These are phyloP conservation scores for Aspergillus transmontanensis DNA, from an alignment of 2,329 filamentous ascomycete genomes.

Conservation along the genomic window DNA sequence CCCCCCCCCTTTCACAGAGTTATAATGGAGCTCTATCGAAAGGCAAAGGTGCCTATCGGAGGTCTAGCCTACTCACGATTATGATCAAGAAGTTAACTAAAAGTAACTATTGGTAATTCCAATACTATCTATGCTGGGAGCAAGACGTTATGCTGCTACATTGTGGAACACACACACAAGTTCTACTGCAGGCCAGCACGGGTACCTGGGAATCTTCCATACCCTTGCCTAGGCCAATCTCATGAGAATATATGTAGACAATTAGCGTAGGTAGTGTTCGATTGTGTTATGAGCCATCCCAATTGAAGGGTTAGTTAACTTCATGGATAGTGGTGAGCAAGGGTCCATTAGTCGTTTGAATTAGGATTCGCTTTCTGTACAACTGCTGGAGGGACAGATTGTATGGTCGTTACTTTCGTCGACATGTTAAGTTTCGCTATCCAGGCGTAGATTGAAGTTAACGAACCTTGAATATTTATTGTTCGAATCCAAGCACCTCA, in stretches of 20 bases:
- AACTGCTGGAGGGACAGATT: not conserved
- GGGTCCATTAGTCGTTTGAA: not conserved
- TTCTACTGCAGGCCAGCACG: not conserved
- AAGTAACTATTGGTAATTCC: not conserved
- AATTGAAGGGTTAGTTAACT: not conserved
- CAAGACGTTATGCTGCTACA: not conserved
- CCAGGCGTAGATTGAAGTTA: not conserved
- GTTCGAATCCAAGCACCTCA: not conserved
- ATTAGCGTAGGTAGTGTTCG: not conserved
- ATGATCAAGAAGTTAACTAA: not conserved
- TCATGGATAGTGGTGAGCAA: not conserved
- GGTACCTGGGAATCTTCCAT: not conserved
- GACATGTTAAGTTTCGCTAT: not conserved
- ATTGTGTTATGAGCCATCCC: not conserved
- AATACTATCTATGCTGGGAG: not conserved
- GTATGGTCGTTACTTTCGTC: not conserved
- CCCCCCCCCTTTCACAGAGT: no score
- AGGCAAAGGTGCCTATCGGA: no score
- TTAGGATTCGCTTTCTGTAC: not conserved
- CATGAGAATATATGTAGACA: not conserved
- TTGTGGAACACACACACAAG: not conserved
- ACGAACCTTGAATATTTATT: not conserved
- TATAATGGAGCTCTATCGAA: no score
- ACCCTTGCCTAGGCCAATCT: not conserved
- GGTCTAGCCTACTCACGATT: not conserved